Conservation (phyloP, 108 stramenopile genomes). For the Thalassiosira profunda region DNA sequence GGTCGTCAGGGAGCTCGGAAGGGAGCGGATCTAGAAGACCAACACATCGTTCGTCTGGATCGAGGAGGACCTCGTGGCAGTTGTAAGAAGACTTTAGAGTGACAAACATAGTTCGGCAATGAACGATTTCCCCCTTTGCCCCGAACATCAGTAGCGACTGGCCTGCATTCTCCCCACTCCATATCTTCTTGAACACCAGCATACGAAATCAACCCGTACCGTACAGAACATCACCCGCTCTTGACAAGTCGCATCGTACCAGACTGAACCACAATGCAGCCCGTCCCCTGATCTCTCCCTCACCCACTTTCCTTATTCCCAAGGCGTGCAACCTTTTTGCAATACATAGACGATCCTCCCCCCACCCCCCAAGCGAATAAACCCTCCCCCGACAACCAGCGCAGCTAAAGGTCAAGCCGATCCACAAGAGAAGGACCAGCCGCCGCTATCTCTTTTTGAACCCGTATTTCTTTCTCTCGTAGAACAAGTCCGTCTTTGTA, state of each 20-base stretch:
- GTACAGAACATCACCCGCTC: too few species aligned
- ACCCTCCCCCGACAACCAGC: not conserved
- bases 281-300: not conserved
- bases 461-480: slow-evolving; percentile 98
- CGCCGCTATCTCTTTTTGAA: slow-evolving; percentile 84
- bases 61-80: not conserved
- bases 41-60: not conserved
- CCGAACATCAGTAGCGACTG: too few species aligned
- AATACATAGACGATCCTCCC: not conserved
- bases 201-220: too few species aligned
- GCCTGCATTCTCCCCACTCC: too few species aligned
- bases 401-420: not conserved
- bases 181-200: too few species aligned
- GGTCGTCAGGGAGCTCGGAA: not conserved
- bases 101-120: too few species aligned
- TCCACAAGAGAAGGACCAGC: not conserved
- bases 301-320: not conserved
- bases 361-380: not conserved
- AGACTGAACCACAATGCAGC: not conserved
- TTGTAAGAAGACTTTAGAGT: too few species aligned
- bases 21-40: not conserved
- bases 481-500: slow-evolving; percentile 97
- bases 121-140: not conserved
- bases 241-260: not conserved
- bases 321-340: not conserved